Evolutionary conservation across 768 basidiomycete genomes (phyloP), one percentile per base, ranked within the genome.

Genomic region (Pisolithus orientalis): DNA sequence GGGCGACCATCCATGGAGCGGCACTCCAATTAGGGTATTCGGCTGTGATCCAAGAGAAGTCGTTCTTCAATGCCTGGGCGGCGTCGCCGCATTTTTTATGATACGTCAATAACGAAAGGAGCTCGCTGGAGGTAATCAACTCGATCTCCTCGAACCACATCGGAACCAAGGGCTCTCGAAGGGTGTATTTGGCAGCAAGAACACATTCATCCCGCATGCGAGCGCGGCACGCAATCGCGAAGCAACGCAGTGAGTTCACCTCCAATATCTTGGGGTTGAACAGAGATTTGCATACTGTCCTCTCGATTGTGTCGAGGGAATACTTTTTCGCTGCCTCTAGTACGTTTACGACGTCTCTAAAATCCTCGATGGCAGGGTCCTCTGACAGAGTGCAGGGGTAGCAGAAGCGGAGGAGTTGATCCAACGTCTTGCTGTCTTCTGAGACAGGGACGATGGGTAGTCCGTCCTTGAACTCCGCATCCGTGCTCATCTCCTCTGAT

Each of bases 151-250:
- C 45, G 14, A 63, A 58, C 53, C 63, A 60, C 0, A 51, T 37
- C 0, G 62, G 59, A 7, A 60, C 49, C 39, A 67, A 50, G 0
- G 70, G 60, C 21, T 60, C 50, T 5, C 53, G 25, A 44, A 73
- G 54, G 0, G 68, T 64, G 38, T 56, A 52, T 25, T 53, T 61
- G 17, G 68, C 67, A 39, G 71, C 69, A 2, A 62, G 55, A 16
- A 58, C 28, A 0, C 63, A 63, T 39, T 66, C 63, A 10, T 59
- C 52, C 29, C 43, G 53, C 17, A 65, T 43, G 6, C 49, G 44
- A 29, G 63, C 66, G 11, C 57, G 62, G 17, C 55, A 59, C 6
- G 70, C 66, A 11, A 72, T 61, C 7, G 64, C 69, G 49, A 68
- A 73, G 8, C 62, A 61, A 4, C 62, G 56, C 1, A 73, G 21